Evolutionary conservation across 805 yeast genomes (phyloP), one percentile per base, ranked within the genome.

Genomic region (Pichia scutulata): DNA sequence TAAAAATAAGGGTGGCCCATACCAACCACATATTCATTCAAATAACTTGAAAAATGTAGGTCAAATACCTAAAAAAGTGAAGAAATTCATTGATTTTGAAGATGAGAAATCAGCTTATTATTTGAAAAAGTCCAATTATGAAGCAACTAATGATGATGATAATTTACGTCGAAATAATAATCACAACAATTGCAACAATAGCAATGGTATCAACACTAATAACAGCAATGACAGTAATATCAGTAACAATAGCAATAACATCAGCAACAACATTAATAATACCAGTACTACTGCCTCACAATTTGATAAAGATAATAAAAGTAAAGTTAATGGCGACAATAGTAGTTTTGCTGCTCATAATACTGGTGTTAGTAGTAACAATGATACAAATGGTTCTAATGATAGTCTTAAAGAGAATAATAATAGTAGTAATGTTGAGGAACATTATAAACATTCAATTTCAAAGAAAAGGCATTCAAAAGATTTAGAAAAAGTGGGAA

Each of bases 21-120:
- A 12, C 12, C 16, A 28, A 13, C 3, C 33, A 13, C 33, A 28
- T 13, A 28, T 13, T 8, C n/a, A 3, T 8, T 4, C 13, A 26
- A 26, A 10, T 10, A 26, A 26, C 3, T 13, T 10, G 13, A 26
- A 8, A n/a, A 12, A 28, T 13, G n/a, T 13, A 28, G 3, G 7
- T 9, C 28, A 26, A 26, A 26, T 3, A 3, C 3, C 28, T 28
- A 28, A 28, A 28, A 28, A 28, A 28, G 12, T 12, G 7, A 28
- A 28, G n/a, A 47, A 41, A 36, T 47, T 19, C 12, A 33, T 47
- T 8, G 50, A 47, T 47, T 47, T 47, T 30, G 50, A 47, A 39
- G 46, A 47, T 42, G 37, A 42, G 14, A 41, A 47, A 9, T 47
- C 50, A 13, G 25, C 14, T 4, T 46, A 47, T 36, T 47, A 47